phyloP scores from a whole-genome alignment of 768 basidiomycete species.

The Rhodotorula babjevae region DNA sequence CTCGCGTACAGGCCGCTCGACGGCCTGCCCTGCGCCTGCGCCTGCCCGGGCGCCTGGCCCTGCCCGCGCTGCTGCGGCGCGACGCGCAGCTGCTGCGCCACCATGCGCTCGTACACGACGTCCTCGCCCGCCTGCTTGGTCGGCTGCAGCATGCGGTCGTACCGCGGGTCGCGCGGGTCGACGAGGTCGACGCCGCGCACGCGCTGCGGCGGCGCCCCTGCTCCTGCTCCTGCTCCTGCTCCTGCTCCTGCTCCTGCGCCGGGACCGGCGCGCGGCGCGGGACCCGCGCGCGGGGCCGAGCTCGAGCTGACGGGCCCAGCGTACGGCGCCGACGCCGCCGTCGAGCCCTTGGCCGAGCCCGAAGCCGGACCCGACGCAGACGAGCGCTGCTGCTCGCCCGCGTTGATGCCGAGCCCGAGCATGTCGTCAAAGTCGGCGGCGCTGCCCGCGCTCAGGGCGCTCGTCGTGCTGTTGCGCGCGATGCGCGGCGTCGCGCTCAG shows the following conservation, averaged over 20 bases:
- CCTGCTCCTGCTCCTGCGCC: no score
- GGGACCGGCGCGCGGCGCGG: no score
- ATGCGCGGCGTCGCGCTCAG: constrained; percentile 37
- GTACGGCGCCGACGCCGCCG: background rate
- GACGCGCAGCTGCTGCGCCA: constrained; percentile 2
- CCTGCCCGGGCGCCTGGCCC: background rate
- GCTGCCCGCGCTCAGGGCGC: background rate
- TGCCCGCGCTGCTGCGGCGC: background rate
- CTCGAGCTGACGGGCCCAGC: no score
- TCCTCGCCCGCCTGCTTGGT: constrained; percentile 31
- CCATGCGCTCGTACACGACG: constrained; percentile 20
- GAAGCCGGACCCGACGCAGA: no score
- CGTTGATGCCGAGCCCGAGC: background rate
- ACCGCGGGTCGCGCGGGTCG: constrained; percentile 37
- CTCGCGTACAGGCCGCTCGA: background rate
- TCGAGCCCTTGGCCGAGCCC: background rate
- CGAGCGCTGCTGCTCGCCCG: background rate
- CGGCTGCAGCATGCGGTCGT: constrained; percentile 32
- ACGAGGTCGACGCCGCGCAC: constrained; percentile 36
- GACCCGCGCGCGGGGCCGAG: no score
- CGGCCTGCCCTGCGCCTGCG: no score
- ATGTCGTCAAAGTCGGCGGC: background rate
- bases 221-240: background rate
- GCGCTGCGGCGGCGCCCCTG: background rate
- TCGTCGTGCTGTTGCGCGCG: constrained; percentile 16